Conservation (phyloP, 164 flowering plant genomes). For the Annona cherimola region DNA sequence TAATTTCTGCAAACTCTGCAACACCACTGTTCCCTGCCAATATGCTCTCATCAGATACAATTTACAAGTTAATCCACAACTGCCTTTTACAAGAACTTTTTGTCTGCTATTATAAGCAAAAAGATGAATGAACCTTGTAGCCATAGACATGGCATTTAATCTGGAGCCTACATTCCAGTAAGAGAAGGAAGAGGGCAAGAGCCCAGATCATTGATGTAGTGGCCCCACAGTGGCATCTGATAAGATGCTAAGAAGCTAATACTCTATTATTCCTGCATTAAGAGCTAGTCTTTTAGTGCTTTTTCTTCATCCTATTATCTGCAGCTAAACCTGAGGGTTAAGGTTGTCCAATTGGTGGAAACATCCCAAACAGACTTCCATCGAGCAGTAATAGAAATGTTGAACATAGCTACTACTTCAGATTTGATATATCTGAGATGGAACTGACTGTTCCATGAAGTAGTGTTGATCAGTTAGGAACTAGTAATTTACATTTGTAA, state of each 20-base stretch:
- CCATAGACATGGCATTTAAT: no score
- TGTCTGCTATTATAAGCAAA: neutral
- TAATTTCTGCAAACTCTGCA: constrained; percentile 25
- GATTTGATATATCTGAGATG: neutral
- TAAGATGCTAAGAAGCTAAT: neutral
- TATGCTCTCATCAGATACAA: constrained; percentile 21
- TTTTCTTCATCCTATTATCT: neutral
- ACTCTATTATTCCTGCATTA: neutral
- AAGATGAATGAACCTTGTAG: neutral
- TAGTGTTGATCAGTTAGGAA: neutral
- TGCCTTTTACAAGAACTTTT: neutral
- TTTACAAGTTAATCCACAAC: neutral
- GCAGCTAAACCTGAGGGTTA: neutral
- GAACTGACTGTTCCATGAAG: neutral
- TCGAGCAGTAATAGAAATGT: neutral
- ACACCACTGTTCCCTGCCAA: constrained; percentile 36
- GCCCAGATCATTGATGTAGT: neutral
- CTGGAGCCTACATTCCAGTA: neutral
- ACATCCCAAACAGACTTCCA: neutral
- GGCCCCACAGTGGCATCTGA: neutral
- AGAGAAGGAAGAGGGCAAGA: neutral
- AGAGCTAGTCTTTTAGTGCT: neutral
- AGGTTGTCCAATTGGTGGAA: neutral
- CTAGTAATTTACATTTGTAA: neutral
- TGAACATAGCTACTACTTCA: neutral